Evolutionary conservation across 768 basidiomycete genomes (phyloP).

Genomic region (Naganishia antarctica): DNA sequence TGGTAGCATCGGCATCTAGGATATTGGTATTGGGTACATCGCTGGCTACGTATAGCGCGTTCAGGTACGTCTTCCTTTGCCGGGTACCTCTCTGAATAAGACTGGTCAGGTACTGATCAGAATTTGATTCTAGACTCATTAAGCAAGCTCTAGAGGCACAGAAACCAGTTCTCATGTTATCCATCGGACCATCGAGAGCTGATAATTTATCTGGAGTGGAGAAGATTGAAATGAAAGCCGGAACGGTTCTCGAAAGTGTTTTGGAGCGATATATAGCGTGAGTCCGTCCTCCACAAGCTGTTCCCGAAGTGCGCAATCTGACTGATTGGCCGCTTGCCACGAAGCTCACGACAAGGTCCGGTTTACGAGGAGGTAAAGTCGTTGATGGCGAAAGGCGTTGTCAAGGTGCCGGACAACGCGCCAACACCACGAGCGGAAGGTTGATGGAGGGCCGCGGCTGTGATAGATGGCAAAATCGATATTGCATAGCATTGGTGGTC

Average conservation of each 20-base stretch:
- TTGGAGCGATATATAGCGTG: constrained; percentile 31
- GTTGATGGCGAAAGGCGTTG: constrained; percentile 25
- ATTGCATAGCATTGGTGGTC: too few species aligned
- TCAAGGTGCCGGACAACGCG: constrained; percentile 17
- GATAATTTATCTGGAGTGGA: constrained; percentile 62
- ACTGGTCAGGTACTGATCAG: neutral
- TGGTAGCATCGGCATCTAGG: constrained; percentile 59
- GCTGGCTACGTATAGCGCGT: constrained; percentile 88
- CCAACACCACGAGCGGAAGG: constrained; percentile 7
- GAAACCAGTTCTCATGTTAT: constrained; percentile 76
- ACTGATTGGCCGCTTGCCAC: neutral
- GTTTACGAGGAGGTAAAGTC: constrained; percentile 19
- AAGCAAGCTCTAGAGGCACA: constrained; percentile 69
- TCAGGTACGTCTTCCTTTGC: constrained; percentile 56
- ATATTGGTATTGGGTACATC: constrained; percentile 82
- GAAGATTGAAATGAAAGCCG: constrained; percentile 72
- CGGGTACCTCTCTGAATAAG: neutral
- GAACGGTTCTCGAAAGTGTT: constrained; percentile 66
- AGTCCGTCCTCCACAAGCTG: neutral
- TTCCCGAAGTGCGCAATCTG: neutral
- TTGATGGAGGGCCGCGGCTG: neutral
- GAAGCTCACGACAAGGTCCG: constrained; percentile 9
- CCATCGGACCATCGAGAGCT: constrained; percentile 81
- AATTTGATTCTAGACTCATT: constrained; percentile 57
- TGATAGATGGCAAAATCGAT: too few species aligned